A percentile compares a stretch with the other conserved stretches of the same genome.
These are phyloP conservation scores for Neurospora tetraspora DNA, from an alignment of 495 filamentous ascomycete species.

Conservation along the genomic window DNA sequence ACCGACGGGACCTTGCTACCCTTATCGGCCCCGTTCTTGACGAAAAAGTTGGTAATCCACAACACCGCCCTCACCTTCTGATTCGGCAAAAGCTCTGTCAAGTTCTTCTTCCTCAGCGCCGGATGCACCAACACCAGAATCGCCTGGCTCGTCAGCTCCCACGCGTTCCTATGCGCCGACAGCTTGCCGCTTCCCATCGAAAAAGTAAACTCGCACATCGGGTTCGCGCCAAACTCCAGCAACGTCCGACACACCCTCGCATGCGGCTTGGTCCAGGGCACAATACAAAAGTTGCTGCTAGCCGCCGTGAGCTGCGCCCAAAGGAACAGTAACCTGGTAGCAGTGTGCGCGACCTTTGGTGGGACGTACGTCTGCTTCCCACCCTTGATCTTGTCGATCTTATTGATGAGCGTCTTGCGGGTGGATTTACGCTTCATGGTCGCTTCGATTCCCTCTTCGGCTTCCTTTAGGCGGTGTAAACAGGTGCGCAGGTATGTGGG, in stretches of 20 bases:
- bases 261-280: not conserved
- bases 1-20: not conserved
- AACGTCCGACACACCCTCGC: not conserved
- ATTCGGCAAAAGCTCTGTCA: not conserved
- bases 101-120: not conserved
- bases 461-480: not conserved
- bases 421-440: not conserved
- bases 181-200: not conserved
- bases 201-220: not conserved
- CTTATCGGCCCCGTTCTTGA: not conserved
- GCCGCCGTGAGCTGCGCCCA: not conserved
- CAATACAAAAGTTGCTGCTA: not conserved
- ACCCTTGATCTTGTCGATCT: not conserved
- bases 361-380: not conserved
- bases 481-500: not conserved
- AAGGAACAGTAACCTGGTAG: not conserved
- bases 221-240: not conserved
- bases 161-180: not conserved
- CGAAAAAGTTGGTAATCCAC: not conserved
- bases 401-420: not conserved
- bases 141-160: not conserved
- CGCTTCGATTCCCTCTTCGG: not conserved
- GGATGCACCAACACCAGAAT: not conserved
- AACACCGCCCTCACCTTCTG: not conserved
- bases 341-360: not conserved